Base-by-base conservation (phyloP, 225 moss, liverwort and hornwort genomes). In the Pseudoscleropodium purum region DNA sequence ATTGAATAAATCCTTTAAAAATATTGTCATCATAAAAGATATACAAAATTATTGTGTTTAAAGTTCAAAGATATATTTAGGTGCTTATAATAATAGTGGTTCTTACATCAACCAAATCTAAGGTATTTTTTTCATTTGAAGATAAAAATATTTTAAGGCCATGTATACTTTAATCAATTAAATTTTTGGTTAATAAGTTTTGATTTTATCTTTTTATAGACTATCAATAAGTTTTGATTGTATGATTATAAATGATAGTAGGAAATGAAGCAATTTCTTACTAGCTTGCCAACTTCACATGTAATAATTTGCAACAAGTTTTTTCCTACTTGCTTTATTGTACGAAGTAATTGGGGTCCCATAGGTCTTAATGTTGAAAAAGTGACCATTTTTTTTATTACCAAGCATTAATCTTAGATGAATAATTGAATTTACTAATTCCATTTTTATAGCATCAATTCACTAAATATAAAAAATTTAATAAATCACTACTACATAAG, bases 271-370 rank as follows among this genome's bases (percentile, higher is more conserved):
- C 9, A 34, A 79, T 57, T 26, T 77, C 85, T 89, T 83, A 91
- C 89, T 75, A 93, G 76, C 82, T 88, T 93, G 30, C 84, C 84
- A 43, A 93, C 65, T 82, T 91, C 89, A 17, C 51, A 78, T 87
- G 89, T 77, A 25, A 93, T 86, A 86, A 91, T 78, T 85, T 91
- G 91, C 5, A 91, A 89, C 82, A 91, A 91, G 87, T 54, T 91
- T 91, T 41, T 91, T 91, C 36, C 89, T 87, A 93, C 85, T 90
- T 93, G 91, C 33, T 93, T 87, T 19, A 93, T 79, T 77, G 88
- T 89, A 82, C 79, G 66, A 82, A 91, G 82, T 60, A 91, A 65
- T 69, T 90, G 89, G 65, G 76, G 88, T n/a, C 85, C 89, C 82
- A 91, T 87, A 30, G 78, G 81, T 66, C 87, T 87, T 5, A 70